A percentile compares a stretch with the other conserved stretches of the same genome.
Evolutionary conservation across 2,329 filamentous ascomycete genomes (phyloP).

Genomic region (Drechslerella dactyloides): DNA sequence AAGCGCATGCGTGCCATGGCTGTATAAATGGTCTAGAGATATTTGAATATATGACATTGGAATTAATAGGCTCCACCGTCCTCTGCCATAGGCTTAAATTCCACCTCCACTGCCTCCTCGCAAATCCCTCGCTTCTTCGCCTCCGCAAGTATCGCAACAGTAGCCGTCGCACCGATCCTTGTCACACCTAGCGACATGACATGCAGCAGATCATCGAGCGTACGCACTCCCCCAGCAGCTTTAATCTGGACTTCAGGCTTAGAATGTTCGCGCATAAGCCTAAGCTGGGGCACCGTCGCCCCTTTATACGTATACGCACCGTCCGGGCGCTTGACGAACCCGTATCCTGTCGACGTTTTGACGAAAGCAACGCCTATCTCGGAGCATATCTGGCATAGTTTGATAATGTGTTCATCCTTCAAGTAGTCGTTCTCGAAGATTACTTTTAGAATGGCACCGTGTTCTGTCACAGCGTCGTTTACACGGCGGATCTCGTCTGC

Average conservation of each 20-base stretch:
- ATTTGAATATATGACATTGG: not conserved
- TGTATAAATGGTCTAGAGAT: too few species aligned
- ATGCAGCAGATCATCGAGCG: constrained; percentile 65
- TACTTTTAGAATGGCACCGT: constrained; percentile 64
- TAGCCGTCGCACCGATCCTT: constrained; percentile 66
- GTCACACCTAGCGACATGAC: constrained; percentile 65
- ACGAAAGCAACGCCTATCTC: constrained; percentile 64
- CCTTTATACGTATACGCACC: constrained; percentile 65
- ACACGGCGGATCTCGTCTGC: constrained; percentile 62
- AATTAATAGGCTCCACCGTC: constrained; percentile 23
- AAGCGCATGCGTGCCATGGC: too few species aligned
- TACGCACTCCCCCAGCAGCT: constrained; percentile 66
- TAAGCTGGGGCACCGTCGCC: constrained; percentile 63
- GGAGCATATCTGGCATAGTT: constrained; percentile 65
- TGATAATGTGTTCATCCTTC: constrained; percentile 61
- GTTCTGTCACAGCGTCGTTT: constrained; percentile 61
- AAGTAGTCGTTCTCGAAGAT: constrained; percentile 70
- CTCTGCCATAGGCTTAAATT: constrained; percentile 50
- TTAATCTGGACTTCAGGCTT: constrained; percentile 64
- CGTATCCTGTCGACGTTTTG: constrained; percentile 69
- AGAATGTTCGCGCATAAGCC: constrained; percentile 63
- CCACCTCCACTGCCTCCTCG: constrained; percentile 56
- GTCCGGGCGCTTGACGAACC: constrained; percentile 65
- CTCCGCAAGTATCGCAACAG: constrained; percentile 65
- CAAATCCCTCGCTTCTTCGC: constrained; percentile 63